phyloP scores from a whole-genome alignment of 106 monocot genomes.

The Acorus gramineus region DNA sequence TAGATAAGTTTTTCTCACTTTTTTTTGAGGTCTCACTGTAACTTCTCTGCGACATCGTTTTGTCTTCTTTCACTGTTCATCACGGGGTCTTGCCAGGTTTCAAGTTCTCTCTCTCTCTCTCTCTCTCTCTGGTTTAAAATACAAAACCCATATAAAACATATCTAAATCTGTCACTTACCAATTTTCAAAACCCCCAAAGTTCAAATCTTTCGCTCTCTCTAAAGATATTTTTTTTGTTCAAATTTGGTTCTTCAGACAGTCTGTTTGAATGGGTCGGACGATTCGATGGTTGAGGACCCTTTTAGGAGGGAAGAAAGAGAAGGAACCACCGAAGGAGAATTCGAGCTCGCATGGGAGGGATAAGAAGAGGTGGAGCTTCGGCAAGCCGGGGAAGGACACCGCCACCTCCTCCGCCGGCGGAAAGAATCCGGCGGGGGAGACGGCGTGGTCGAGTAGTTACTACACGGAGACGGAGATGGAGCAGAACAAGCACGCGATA shows the following conservation, averaged over 20 bases:
- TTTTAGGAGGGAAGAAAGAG: conserved; percentile 48
- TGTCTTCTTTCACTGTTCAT: conserved; percentile 37
- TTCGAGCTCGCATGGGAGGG: conserved; percentile 10
- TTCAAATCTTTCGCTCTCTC: neutral
- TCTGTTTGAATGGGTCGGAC: conserved; percentile 49
- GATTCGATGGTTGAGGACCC: conserved; percentile 54
- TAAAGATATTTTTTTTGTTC: neutral
- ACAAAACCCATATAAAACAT: no score
- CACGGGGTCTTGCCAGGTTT: conserved; percentile 34
- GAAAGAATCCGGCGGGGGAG: neutral
- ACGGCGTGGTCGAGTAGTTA: neutral
- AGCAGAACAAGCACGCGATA: conserved; percentile 2
- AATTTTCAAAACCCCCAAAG: neutral
- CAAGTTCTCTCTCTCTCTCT: neutral
- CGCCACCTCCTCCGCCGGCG: neutral
- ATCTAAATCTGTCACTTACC: neutral
- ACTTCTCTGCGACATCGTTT: conserved; percentile 21
- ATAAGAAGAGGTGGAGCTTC: conserved; percentile 85
- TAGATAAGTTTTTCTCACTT: neutral
- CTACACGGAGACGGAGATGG: neutral
- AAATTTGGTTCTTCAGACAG: neutral
- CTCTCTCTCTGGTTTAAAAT: neutral
- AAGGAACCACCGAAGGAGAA: conserved; percentile 8
- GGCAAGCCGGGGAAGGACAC: conserved; percentile 34
- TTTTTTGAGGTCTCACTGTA: neutral